phyloP scores from a whole-genome alignment of 495 filamentous ascomycete species.

The Penicillium herquei region DNA sequence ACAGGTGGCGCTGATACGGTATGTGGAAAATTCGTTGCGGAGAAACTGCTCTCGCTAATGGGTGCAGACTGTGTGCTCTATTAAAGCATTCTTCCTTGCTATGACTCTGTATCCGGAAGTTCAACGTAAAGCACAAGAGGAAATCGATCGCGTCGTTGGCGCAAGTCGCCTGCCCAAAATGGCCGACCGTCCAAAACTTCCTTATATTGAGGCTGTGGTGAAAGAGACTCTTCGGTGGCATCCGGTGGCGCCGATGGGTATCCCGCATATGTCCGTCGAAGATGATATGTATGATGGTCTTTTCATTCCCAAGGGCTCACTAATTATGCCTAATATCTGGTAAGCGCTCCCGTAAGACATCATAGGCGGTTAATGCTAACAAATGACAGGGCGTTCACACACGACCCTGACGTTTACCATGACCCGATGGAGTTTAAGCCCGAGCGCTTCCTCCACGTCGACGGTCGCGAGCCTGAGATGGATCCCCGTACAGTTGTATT shows the following conservation, averaged over 20 bases:
- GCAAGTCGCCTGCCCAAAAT: constrained; percentile 22
- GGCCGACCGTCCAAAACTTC: constrained; percentile 32
- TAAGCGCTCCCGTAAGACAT: too few species aligned
- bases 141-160: constrained; percentile 56
- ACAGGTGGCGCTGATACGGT: constrained; percentile 58
- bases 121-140: constrained; percentile 53
- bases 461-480: not conserved
- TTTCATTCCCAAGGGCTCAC: constrained; percentile 49
- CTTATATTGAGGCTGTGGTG: constrained; percentile 42
- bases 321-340: constrained; percentile 49
- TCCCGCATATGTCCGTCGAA: constrained; percentile 54
- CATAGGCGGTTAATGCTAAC: too few species aligned
- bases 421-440: constrained; percentile 11
- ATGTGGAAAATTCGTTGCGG: too few species aligned
- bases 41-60: not conserved
- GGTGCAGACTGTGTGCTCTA: too few species aligned
- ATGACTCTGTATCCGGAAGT: constrained; percentile 50
- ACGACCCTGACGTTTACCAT: constrained; percentile 32
- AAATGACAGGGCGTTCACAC: too few species aligned
- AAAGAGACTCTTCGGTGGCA: constrained; percentile 48
- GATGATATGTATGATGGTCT: constrained; percentile 54
- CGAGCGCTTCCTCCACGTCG: not conserved
- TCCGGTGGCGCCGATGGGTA: constrained; percentile 37
- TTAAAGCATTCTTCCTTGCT: constrained; percentile 46
- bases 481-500: constrained; percentile 43